phyloP scores from a whole-genome alignment of 495 filamentous ascomycete genomes.

The Neurospora terricola region DNA sequence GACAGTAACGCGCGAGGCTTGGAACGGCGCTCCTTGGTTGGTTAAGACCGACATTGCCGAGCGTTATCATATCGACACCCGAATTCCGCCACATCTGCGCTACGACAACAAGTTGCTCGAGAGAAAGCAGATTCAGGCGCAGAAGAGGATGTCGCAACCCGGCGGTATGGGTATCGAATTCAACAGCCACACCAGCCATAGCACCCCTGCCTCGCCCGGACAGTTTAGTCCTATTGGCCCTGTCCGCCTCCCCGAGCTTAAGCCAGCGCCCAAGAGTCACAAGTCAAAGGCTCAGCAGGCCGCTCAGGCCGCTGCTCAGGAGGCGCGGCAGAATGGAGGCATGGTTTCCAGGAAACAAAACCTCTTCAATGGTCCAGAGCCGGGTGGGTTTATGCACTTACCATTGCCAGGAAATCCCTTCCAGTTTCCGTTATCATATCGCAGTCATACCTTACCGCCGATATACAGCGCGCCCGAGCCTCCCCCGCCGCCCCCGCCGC shows the following conservation, averaged over 20 bases:
- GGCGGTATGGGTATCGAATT: conserved; percentile 24
- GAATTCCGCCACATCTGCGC: conserved; percentile 72
- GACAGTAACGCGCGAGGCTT: conserved; percentile 80
- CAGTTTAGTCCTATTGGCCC: conserved; percentile 34
- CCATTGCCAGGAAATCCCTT: conserved; percentile 33
- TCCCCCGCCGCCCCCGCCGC: conserved; percentile 62
- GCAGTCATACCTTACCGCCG: conserved; percentile 24
- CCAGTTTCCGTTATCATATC: conserved; percentile 31
- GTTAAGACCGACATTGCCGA: conserved; percentile 81
- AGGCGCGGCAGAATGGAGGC: conserved; percentile 5
- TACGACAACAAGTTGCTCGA: conserved; percentile 71
- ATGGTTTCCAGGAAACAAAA: conserved; percentile 32
- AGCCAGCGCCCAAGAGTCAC: conserved; percentile 69
- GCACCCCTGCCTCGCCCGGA: conserved; percentile 5
- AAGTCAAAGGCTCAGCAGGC: conserved; percentile 49
- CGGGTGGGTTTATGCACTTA: conserved; percentile 24
- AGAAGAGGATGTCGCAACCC: conserved; percentile 54
- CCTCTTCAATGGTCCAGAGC: conserved; percentile 24
- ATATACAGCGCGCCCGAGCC: conserved; percentile 31
- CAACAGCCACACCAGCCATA: not conserved
- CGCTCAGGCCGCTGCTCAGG: conserved; percentile 11
- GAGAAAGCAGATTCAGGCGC: conserved; percentile 55
- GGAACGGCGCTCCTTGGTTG: conserved; percentile 91
- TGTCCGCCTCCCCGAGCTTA: conserved; percentile 58
- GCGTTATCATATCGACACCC: conserved; percentile 72